Evolutionary conservation across 2,329 filamentous ascomycete genomes (phyloP).

Genomic region (Monosporascus sp.): DNA sequence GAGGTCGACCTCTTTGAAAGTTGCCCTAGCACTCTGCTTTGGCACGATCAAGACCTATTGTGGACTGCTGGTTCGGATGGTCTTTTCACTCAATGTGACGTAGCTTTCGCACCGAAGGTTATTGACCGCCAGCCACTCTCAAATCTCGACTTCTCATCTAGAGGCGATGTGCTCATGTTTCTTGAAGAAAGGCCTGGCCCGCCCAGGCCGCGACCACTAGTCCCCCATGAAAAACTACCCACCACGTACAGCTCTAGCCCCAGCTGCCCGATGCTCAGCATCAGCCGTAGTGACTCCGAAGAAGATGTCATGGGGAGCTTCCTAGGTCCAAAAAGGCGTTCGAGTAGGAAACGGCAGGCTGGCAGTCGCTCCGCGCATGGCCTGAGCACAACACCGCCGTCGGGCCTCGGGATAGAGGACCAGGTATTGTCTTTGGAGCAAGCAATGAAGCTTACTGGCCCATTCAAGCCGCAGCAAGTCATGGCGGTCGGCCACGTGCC

Average conservation of each 20-base stretch:
- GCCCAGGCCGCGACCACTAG: slow-evolving; percentile 32
- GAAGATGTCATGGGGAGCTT: slow-evolving; percentile 59
- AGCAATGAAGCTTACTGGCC: slow-evolving; percentile 50
- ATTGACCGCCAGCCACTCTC: slow-evolving; percentile 59
- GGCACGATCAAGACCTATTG: slow-evolving; percentile 59
- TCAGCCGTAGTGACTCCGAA: slow-evolving; percentile 59
- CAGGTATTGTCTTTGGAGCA: slow-evolving; percentile 50
- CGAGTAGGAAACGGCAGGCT: slow-evolving; percentile 35
- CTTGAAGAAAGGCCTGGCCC: slow-evolving; percentile 51
- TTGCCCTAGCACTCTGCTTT: slow-evolving; percentile 53
- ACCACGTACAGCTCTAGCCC: slow-evolving; percentile 44
- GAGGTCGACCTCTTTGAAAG: slow-evolving; percentile 56
- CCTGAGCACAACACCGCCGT: slow-evolving; percentile 52
- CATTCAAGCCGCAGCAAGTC: slow-evolving; percentile 54
- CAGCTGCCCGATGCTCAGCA: slow-evolving; percentile 44
- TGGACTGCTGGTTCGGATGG: slow-evolving; percentile 62
- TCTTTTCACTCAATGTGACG: slow-evolving; percentile 58
- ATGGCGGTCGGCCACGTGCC: slow-evolving; percentile 58
- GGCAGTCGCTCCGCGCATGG: slow-evolving; percentile 37
- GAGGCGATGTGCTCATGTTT: slow-evolving; percentile 55
- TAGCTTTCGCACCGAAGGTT: slow-evolving; percentile 57
- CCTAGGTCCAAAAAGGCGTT: slow-evolving; percentile 40
- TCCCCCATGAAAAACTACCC: slow-evolving; percentile 20
- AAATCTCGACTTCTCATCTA: slow-evolving; percentile 53
- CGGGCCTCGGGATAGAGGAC: slow-evolving; percentile 33